Percentiles rank a stretch among this genome's conserved stretches.
Conservation (phyloP, 2,329 filamentous ascomycete species). For the Dactylellina drechsleri region DNA sequence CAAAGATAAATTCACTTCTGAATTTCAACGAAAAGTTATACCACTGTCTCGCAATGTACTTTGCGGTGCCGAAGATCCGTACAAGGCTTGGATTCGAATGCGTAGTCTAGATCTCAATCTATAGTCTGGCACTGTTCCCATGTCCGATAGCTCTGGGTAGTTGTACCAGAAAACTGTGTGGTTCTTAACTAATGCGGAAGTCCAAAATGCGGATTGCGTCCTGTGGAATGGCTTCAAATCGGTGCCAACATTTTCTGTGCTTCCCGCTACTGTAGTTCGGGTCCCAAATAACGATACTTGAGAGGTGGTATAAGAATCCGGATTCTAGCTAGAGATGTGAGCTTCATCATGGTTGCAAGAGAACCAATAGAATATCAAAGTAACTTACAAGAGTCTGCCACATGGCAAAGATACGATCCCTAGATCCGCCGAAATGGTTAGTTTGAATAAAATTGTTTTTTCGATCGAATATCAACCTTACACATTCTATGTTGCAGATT, state of each 20-base stretch:
- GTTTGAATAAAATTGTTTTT: neutral
- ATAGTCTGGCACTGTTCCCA: constrained; percentile 16
- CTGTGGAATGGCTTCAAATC: constrained; percentile 28
- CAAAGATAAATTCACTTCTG: neutral
- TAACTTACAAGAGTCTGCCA: constrained; percentile 47
- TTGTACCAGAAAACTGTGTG: constrained; percentile 27
- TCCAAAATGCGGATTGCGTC: constrained; percentile 29
- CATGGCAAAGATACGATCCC: constrained; percentile 41
- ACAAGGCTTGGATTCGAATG: constrained; percentile 33
- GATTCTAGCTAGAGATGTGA: constrained; percentile 17
- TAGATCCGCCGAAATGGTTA: constrained; percentile 4
- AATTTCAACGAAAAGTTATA: constrained; percentile 3
- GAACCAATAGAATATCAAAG: neutral
- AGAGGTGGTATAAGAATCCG: constrained; percentile 13
- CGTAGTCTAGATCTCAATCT: constrained; percentile 20
- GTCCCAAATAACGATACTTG: constrained; percentile 33
- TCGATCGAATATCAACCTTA: constrained; percentile 1
- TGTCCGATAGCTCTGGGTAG: constrained; percentile 37
- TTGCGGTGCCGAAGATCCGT: constrained; percentile 38
- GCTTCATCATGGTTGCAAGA: neutral
- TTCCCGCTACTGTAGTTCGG: constrained; percentile 20
- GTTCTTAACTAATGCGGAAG: constrained; percentile 19
- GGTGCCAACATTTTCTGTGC: constrained; percentile 12
- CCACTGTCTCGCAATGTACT: constrained; percentile 25
- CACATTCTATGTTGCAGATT: constrained; percentile 35